Evolutionary conservation across 2,329 filamentous ascomycete genomes (phyloP), one percentile per base, ranked within the genome.

Genomic region (Fusarium sororula): DNA sequence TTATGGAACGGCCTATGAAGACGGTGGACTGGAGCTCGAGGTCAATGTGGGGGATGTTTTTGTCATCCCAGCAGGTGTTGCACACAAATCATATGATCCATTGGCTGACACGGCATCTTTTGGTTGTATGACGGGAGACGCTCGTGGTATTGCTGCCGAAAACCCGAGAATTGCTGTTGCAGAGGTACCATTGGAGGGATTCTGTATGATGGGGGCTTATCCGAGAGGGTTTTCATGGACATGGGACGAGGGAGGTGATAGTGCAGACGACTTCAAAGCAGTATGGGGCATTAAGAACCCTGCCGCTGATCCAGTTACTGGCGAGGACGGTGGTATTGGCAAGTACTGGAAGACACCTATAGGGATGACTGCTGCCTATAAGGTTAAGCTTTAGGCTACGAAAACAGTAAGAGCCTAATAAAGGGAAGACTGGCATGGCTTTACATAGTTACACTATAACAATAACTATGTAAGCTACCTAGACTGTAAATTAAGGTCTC

Each of bases 141-240:
- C 66, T 24, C 65, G 66, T 13, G 57, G 47, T 0, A 68, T 68
- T 26, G 48, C 22, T 4, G 45, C 56, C 5, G 65, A 63, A 2
- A 41, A 53, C 8, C 51, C 62, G 7, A 51, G 64, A 8, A 41
- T 68, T 15, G 38, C 38, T 6, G 64, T 68, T 12, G 26, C 66
- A 2, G 24, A 69, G 3, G 30, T 68, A 3, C 66, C 66, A 2
- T 20, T 68, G 17, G 64, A 63, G 3, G 66, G 66, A 0, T 68
- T 69, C 20, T 68, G 66, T 5, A 68, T 68, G 66, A 68, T 68
- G 65, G 66, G 66, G 1, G 66, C 66, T 35, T 69, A 68, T 11
- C 66, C 66, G 0, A 35, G 24, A 1, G 66, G 64, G 0, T 68
- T 68, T 5, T 68, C 66, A 1, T 68, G 66, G 66, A 68, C 66